Percentiles rank a stretch among this genome's conserved stretches.
These are phyloP conservation scores for Trypanosomatidae sp. DNA, from an alignment of 208 protist species.

Conservation along the genomic window DNA sequence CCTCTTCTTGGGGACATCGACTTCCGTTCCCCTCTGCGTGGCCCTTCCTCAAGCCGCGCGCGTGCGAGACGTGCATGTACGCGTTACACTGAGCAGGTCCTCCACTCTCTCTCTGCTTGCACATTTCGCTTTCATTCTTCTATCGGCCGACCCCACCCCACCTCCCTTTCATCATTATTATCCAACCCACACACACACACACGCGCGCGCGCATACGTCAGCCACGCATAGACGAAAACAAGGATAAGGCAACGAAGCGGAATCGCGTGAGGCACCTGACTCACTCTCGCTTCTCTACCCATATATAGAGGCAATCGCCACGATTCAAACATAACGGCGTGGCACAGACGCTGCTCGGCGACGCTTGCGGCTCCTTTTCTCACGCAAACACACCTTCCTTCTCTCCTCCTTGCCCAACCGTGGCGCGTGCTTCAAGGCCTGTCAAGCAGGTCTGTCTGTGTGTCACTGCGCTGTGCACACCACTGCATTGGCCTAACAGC, in stretches of 20 bases:
- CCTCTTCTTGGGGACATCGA: neutral
- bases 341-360: neutral
- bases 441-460: neutral
- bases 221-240: neutral
- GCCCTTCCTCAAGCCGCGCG: neutral
- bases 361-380: neutral
- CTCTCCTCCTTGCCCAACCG: neutral
- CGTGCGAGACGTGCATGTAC: neutral
- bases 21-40: neutral
- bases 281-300: neutral
- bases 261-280: neutral
- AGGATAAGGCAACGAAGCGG: neutral
- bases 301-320: neutral
- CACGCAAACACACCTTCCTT: neutral
- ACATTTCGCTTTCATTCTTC: neutral
- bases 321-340: neutral
- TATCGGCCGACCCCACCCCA: neutral
- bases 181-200: neutral
- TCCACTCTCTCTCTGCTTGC: neutral
- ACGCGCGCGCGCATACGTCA: conserved; percentile 4
- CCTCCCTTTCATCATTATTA: neutral
- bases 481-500: neutral
- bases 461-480: neutral
- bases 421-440: neutral
- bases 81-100: neutral